Conservation (phyloP, 1,139 yeast genomes). For the Lodderomyces oxycetoniae region DNA sequence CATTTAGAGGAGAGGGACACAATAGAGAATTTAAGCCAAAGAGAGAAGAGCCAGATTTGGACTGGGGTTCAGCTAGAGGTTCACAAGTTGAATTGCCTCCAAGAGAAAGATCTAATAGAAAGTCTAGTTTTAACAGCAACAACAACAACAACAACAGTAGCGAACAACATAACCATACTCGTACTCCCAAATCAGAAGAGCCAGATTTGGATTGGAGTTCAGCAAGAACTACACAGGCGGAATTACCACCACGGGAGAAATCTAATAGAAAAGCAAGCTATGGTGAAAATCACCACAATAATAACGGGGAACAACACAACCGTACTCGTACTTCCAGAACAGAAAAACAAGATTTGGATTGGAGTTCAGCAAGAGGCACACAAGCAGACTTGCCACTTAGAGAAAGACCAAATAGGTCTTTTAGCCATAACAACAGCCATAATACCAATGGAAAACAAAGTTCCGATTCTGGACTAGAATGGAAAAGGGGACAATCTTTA, state of each 20-base stretch:
- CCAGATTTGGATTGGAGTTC: conserved; percentile 60
- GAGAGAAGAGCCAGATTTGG: conserved; percentile 49
- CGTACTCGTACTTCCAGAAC: conserved; percentile 12
- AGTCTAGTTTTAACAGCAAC: conserved; percentile 17
- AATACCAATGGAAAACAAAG: conserved; percentile 15
- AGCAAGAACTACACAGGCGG: conserved; percentile 38
- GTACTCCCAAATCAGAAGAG: too few relatives aligned
- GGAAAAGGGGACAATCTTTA: conserved; percentile 31
- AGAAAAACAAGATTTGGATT: conserved; percentile 44
- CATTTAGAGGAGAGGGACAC: conserved; percentile 21
- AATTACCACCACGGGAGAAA: conserved; percentile 37
- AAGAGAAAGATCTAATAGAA: conserved; percentile 20
- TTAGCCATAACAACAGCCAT: not conserved
- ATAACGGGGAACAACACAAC: conserved; percentile 22
- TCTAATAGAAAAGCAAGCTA: conserved; percentile 21
- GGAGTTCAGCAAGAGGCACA: conserved; percentile 44
- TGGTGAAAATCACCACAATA: conserved; percentile 20
- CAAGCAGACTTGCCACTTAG: conserved; percentile 34
- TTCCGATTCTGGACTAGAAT: conserved; percentile 26
- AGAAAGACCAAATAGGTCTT: conserved; percentile 29
- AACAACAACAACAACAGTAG: too few relatives aligned
- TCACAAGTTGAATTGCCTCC: conserved; percentile 32
- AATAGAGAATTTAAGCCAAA: conserved; percentile 17
- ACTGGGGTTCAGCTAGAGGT: conserved; percentile 57
- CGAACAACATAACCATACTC: too few relatives aligned